A percentile compares a stretch with the other conserved stretches of the same genome.
These are phyloP conservation scores for Trypanosomatidae sp. DNA, from an alignment of 208 protist species.

Conservation along the genomic window DNA sequence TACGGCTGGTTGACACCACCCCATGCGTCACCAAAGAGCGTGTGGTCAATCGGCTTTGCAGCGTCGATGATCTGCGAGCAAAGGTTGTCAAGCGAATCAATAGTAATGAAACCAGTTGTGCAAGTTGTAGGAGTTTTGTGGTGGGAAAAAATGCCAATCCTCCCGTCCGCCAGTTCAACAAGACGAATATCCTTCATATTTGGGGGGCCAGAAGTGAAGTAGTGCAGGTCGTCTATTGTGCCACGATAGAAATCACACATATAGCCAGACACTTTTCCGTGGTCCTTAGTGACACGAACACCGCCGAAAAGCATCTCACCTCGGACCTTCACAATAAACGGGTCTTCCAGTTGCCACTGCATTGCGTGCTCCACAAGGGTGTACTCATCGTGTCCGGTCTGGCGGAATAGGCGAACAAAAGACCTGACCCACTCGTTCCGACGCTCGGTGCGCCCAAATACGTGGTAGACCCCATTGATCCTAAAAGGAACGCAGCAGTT, in stretches of 20 bases:
- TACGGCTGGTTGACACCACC: slow-evolving; percentile 65
- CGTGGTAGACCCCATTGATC: slow-evolving; percentile 41
- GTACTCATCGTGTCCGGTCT: slow-evolving; percentile 53
- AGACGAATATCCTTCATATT: slow-evolving; percentile 70
- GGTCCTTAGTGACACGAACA: slow-evolving; percentile 52
- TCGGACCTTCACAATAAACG: slow-evolving; percentile 50
- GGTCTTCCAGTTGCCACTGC: slow-evolving; percentile 51
- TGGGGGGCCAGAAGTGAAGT: slow-evolving; percentile 57
- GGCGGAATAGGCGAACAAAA: slow-evolving; percentile 40
- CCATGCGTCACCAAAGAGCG: slow-evolving; percentile 63
- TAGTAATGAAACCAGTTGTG: slow-evolving; percentile 52
- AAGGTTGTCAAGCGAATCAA: slow-evolving; percentile 48
- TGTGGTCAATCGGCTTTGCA: slow-evolving; percentile 57
- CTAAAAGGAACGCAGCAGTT: slow-evolving; percentile 60
- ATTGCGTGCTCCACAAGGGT: slow-evolving; percentile 45
- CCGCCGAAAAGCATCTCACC: slow-evolving; percentile 52
- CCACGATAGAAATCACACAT: slow-evolving; percentile 60
- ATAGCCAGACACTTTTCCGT: slow-evolving; percentile 43
- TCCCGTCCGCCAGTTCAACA: slow-evolving; percentile 39
- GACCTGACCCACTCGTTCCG: slow-evolving; percentile 59
- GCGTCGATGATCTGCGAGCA: slow-evolving; percentile 42
- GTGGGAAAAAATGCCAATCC: slow-evolving; percentile 59
- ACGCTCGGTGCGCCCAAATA: slow-evolving; percentile 51
- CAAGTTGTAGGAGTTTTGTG: slow-evolving; percentile 46
- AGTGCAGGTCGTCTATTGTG: slow-evolving; percentile 30